Conservation (phyloP, 2,329 filamentous ascomycete genomes). For the Tolypocladium nubicola region DNA sequence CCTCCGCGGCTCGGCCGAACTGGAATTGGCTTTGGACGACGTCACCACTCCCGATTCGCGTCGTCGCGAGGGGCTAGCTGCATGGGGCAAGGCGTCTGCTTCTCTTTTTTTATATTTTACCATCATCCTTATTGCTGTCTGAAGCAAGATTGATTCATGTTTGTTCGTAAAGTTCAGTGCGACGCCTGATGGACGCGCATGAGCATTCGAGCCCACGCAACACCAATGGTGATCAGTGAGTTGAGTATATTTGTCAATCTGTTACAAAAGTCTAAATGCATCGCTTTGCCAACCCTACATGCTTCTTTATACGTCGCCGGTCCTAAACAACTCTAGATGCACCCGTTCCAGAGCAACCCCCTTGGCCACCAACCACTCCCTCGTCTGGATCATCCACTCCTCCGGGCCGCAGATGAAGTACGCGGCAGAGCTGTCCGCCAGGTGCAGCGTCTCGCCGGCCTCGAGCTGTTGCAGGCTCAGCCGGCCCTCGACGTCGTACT, state of each 20-base stretch:
- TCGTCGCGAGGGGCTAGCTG: not conserved
- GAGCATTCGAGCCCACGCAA: too few relatives aligned
- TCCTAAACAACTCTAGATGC: conserved; percentile 54
- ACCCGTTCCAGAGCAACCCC: conserved; percentile 46
- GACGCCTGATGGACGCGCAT: too few relatives aligned
- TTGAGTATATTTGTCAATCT: not conserved
- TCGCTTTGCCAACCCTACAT: not conserved
- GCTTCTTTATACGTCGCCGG: conserved; percentile 27
- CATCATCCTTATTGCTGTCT: not conserved
- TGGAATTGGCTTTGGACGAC: not conserved
- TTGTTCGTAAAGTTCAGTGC: not conserved
- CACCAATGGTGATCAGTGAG: not conserved
- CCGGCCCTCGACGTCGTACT: conserved; percentile 48
- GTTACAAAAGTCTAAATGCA: not conserved
- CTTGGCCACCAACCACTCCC: conserved; percentile 34
- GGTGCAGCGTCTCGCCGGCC: conserved; percentile 35
- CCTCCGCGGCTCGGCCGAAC: not conserved
- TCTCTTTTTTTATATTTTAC: not conserved
- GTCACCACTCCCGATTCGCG: not conserved
- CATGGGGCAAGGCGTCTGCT: not conserved
- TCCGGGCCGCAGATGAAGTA: conserved; percentile 63
- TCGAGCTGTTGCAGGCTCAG: conserved; percentile 44
- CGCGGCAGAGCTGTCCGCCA: conserved; percentile 39
- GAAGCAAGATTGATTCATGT: not conserved
- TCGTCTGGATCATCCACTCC: conserved; percentile 53